phyloP scores from a whole-genome alignment of 208 protist genomes.

The Porcisia deanei region DNA sequence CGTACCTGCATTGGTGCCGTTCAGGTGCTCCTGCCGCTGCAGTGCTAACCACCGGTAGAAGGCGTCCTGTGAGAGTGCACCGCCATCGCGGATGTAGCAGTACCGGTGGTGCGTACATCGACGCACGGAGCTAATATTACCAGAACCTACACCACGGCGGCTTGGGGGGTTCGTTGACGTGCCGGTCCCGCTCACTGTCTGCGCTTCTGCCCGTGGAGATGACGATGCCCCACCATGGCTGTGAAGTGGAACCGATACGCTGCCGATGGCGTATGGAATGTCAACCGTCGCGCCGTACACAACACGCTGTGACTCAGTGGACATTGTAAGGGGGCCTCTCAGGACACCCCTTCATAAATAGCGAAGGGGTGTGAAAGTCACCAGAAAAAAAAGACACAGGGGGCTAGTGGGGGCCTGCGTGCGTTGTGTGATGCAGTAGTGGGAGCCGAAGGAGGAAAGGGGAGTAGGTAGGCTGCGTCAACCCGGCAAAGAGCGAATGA shows the following conservation, averaged over 20 bases:
- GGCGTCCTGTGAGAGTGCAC: conserved; percentile 44
- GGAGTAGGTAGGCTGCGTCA: neutral
- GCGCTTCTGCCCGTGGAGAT: neutral
- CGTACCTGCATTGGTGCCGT: neutral
- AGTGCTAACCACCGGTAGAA: conserved; percentile 70
- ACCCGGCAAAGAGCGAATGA: neutral
- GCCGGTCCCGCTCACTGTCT: neutral
- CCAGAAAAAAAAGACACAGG: neutral
- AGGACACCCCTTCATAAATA: neutral
- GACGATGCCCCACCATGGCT: conserved; percentile 3
- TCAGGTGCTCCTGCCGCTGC: neutral
- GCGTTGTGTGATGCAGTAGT: neutral
- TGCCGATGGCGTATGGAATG: conserved; percentile 63
- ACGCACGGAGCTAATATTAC: conserved; percentile 36
- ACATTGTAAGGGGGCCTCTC: conserved; percentile 1
- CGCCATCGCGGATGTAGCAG: conserved; percentile 81
- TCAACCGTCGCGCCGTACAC: conserved; percentile 61
- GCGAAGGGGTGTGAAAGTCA: neutral
- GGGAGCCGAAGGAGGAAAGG: neutral
- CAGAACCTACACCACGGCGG: conserved; percentile 22
- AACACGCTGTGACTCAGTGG: conserved; percentile 31
- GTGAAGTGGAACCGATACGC: conserved; percentile 43
- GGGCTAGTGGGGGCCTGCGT: neutral
- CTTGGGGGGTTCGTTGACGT: neutral
- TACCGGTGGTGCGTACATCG: conserved; percentile 75